Percentiles rank a stretch among this genome's conserved stretches.
phyloP scores from a whole-genome alignment of 163 green algal species.

The Chlorella variabilis region DNA sequence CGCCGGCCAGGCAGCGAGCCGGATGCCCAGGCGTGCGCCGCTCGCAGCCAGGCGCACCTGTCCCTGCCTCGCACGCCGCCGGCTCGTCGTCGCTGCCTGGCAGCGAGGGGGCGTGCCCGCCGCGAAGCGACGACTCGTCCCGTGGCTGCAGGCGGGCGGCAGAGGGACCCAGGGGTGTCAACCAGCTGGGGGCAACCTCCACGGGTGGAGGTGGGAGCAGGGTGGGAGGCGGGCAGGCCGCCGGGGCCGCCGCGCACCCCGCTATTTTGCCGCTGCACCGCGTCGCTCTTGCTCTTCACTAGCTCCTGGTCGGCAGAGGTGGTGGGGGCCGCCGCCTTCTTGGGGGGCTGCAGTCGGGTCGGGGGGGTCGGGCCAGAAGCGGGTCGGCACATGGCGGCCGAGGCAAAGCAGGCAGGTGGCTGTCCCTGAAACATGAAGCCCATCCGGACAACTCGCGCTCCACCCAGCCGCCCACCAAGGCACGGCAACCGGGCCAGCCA shows the following conservation, averaged over 20 bases:
- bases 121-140: slow-evolving; percentile 5
- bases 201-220: background rate
- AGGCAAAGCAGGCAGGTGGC: background rate
- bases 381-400: too few relatives aligned
- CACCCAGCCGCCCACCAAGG: background rate
- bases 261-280: slow-evolving; percentile 17
- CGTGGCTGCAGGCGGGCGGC: background rate
- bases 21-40: too few relatives aligned
- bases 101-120: slow-evolving; percentile 20
- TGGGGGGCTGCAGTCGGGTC: slow-evolving; percentile 6
- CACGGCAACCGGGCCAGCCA: too few relatives aligned
- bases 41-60: background rate
- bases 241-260: background rate
- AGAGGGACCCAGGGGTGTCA: too few relatives aligned
- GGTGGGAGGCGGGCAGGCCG: too few relatives aligned
- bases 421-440: too few relatives aligned
- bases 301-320: slow-evolving; percentile 5
- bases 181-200: too few relatives aligned
- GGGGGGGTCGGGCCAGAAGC: too few relatives aligned
- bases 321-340: slow-evolving; percentile 5
- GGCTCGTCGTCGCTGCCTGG: slow-evolving; percentile 36
- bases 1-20: too few relatives aligned
- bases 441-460: too few relatives aligned
- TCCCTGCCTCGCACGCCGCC: slow-evolving; percentile 25
- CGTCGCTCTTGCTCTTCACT: slow-evolving; percentile 15